Percentiles rank a stretch among this genome's conserved stretches.
phyloP scores from a whole-genome alignment of 2,329 filamentous ascomycete species.

The Penicillium frequentans region DNA sequence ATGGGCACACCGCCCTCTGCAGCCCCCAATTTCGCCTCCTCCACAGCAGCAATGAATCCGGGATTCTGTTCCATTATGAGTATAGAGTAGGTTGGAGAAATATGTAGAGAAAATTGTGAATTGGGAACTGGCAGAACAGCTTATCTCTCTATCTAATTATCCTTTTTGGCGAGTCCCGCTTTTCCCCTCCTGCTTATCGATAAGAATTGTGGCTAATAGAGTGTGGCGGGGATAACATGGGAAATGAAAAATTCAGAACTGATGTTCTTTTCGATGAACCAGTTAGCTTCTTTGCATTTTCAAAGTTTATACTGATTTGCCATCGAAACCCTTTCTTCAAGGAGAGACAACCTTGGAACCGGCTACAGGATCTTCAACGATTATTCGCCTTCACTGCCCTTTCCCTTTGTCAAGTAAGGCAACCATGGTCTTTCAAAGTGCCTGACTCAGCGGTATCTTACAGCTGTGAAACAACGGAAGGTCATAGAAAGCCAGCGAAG shows the following conservation, averaged over 20 bases:
- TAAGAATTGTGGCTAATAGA: slow-evolving; percentile 18
- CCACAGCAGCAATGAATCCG: slow-evolving; percentile 59
- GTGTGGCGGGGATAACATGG: background rate
- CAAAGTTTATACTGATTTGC: background rate
- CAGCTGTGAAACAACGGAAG: slow-evolving; percentile 6
- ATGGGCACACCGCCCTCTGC: slow-evolving; percentile 61
- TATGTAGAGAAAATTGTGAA: background rate
- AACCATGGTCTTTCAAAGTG: background rate
- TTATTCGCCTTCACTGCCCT: background rate
- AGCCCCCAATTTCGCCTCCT: slow-evolving; percentile 56
- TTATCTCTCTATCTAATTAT: slow-evolving; percentile 6
- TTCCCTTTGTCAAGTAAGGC: background rate
- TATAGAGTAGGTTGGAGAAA: background rate
- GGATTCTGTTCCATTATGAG: slow-evolving; percentile 41
- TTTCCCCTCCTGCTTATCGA: slow-evolving; percentile 26
- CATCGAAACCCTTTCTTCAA: background rate
- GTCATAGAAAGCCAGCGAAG: slow-evolving; percentile 28
- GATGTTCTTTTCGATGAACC: background rate
- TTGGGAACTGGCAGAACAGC: background rate
- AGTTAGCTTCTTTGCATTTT: background rate
- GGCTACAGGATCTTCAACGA: background rate
- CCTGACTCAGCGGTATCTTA: slow-evolving; percentile 16
- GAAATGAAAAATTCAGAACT: background rate
- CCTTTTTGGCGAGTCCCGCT: slow-evolving; percentile 12
- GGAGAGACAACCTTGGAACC: background rate